Evolutionary conservation across 768 basidiomycete species (phyloP), one percentile per base, ranked within the genome.

Genomic region (Flagelloscypha sp.): DNA sequence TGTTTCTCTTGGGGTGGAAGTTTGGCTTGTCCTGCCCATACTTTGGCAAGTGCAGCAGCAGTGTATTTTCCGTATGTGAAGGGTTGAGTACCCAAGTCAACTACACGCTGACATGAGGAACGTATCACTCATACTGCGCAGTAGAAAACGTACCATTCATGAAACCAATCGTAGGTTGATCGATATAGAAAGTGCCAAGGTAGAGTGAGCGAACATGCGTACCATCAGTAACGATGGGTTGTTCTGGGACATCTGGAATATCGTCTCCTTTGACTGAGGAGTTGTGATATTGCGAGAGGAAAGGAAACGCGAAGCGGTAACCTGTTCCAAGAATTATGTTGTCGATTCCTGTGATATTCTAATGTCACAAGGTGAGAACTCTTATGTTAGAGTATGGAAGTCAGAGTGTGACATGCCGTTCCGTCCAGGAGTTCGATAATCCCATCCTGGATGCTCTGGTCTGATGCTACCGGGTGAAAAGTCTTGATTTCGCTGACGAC

Each of bases 281-380:
- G 29, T 55, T 53, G 46, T 63, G 61, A 41, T 59, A 63, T 23
- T 66, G 54, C 0, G 61, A 56, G 2, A 70, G 47, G 59, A 67
- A 68, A 5, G 66, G 65, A 45, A 59, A 66, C 1, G 59, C 55
- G 41, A 67, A 65, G n/a, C 61, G 56, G 47, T 56, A 67, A n/a
- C 66, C 66, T 1, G 65, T 63, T 0, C 55, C 57, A 42, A 65
- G 60, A 27, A 66, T 54, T 33, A 66, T 44, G 8, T 46, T 47
- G 41, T 60, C 58, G 19, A 67, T 44, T 7, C 60, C 60, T 21
- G 47, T 49, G 35, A 68, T 46, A 21, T 54, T 40, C 57, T 56
- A 23, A 3, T 7, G 22, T n/a, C 11, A n/a, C 7, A 5, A 7
- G 7, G 7, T 11, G 11, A 21, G 12, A 41, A 29, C n/a, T n/a